A percentile compares a stretch with the other conserved stretches of the same genome.
These are phyloP conservation scores for Didymella pinodella DNA, from an alignment of 2,329 filamentous ascomycete genomes.

Conservation along the genomic window DNA sequence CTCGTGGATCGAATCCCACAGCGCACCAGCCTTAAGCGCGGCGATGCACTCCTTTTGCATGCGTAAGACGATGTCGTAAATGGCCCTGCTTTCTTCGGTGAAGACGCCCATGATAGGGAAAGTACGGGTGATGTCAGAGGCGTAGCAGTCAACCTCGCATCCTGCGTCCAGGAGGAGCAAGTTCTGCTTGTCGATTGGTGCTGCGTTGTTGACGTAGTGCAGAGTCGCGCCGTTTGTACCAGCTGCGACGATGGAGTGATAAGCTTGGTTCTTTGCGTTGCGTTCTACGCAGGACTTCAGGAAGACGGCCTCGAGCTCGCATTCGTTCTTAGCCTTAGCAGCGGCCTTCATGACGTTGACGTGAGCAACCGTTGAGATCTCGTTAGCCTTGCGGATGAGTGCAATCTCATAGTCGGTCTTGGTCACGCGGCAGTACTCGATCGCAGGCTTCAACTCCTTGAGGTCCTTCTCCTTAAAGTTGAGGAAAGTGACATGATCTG, in stretches of 20 bases:
- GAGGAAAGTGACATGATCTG: slow-evolving; percentile 74
- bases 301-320: slow-evolving; percentile 83
- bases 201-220: slow-evolving; percentile 74
- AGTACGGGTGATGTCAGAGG: slow-evolving; percentile 76
- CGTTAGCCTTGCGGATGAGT: slow-evolving; percentile 81
- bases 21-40: slow-evolving; percentile 74
- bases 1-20: slow-evolving; percentile 83
- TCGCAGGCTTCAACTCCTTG: slow-evolving; percentile 65
- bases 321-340: slow-evolving; percentile 74
- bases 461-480: slow-evolving; percentile 72
- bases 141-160: slow-evolving; percentile 60
- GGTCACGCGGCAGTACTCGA: slow-evolving; percentile 80
- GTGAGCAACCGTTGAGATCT: slow-evolving; percentile 80
- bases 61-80: slow-evolving; percentile 82
- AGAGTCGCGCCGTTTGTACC: slow-evolving; percentile 83
- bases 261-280: slow-evolving; percentile 83
- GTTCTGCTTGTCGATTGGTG: slow-evolving; percentile 65
- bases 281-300: slow-evolving; percentile 76
- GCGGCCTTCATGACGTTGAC: slow-evolving; percentile 71
- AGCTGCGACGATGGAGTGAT: slow-evolving; percentile 83
- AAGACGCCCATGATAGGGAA: slow-evolving; percentile 76
- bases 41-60: slow-evolving; percentile 86
- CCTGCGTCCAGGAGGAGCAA: slow-evolving; percentile 87
- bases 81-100: slow-evolving; percentile 53
- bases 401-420: slow-evolving; percentile 88